Percentiles rank a stretch among this genome's conserved stretches.
Evolutionary conservation across 2,329 filamentous ascomycete genomes (phyloP).

Genomic region (Fusarium incarnatum): DNA sequence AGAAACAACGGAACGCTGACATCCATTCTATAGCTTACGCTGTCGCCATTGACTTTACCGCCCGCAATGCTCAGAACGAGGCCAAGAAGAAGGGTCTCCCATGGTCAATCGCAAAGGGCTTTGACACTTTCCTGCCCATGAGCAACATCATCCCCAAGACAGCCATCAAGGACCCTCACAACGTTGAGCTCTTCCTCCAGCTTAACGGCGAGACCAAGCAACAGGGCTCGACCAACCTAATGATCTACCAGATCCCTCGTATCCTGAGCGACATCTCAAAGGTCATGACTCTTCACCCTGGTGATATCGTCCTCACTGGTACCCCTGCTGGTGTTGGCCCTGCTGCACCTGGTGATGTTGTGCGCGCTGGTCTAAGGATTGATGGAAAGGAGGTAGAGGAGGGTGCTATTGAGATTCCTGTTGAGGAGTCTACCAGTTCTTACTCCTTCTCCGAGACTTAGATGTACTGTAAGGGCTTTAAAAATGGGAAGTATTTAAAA

Average conservation of each 20-base stretch:
- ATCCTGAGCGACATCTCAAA: slow-evolving; percentile 91
- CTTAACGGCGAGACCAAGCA: slow-evolving; percentile 86
- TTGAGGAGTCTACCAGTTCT: slow-evolving; percentile 80
- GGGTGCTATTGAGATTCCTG: slow-evolving; percentile 83
- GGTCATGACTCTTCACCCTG: slow-evolving; percentile 93
- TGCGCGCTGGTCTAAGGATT: slow-evolving; percentile 85
- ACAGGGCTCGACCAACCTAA: slow-evolving; percentile 88
- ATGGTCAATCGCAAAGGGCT: slow-evolving; percentile 97
- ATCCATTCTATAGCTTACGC: slow-evolving; percentile 73
- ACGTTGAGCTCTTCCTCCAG: slow-evolving; percentile 85
- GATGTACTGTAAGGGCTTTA: background rate
- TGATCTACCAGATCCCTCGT: slow-evolving; percentile 91
- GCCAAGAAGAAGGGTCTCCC: slow-evolving; percentile 95
- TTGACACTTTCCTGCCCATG: slow-evolving; percentile 95
- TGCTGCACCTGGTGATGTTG: slow-evolving; percentile 86
- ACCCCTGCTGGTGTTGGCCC: slow-evolving; percentile 95
- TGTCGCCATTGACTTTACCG: slow-evolving; percentile 96
- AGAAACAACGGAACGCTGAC: slow-evolving; percentile 11
- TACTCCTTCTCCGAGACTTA: slow-evolving; percentile 83
- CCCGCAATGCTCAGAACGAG: slow-evolving; percentile 93
- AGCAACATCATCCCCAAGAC: slow-evolving; percentile 83
- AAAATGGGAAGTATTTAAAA: slow-evolving; percentile 18
- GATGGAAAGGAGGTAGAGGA: slow-evolving; percentile 86
- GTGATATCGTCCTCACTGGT: slow-evolving; percentile 94
- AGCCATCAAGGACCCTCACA: slow-evolving; percentile 86